Base-by-base conservation (phyloP, 805 yeast genomes). In the Wickerhamomyces hampshirensis region DNA sequence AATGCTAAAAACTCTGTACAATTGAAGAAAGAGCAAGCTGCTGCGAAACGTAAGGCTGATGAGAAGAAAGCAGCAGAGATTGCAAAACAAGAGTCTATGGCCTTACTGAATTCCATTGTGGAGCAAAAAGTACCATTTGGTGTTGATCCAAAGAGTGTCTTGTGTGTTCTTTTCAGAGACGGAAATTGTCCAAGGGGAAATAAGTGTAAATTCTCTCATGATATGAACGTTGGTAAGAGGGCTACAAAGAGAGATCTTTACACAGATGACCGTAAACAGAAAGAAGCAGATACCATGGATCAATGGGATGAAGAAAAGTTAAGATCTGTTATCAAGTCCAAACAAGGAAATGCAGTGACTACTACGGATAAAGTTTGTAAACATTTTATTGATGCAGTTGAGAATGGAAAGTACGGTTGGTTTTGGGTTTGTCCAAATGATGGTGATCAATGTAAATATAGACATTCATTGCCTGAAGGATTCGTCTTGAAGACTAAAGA, bases 371-470 rank as follows among this genome's bases (percentile, higher is more conserved):
- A 75, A 48, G 85, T 93, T 33, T 93, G 99, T 74, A 93, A 89
- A 60, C 77, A 62, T 62, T 94, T 93, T 66, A 85, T 93, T 47
- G 96, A 88, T 42, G 98, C 98, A 0, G 97, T 93, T 39, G 99
- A 93, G 58, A 87, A 88, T 56, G 93, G 91, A 40, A 91, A 91
- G 58, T 93, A 93, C 59, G 98, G 98, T 56, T 93, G 98, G 98
- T 89, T 93, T 64, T 93, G 98, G 98, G 71, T 74, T 15, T 93
- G 98, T 68, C 98, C 98, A 18, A 86, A 86, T 50, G 89, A 91
- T 28, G 97, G 96, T 47, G 77, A 83, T 43, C 82, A 77, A 42
- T 93, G 99, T 75, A 91, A 82, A 69, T 93, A 93, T 68, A 80
- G 77, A 62, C 99, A 93, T 63, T 84, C 97, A 7, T 71, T 93